A percentile compares a stretch with the other conserved stretches of the same genome.
Conservation (phyloP, 352 stramenopile species). For the Blastocystis sp. region DNA sequence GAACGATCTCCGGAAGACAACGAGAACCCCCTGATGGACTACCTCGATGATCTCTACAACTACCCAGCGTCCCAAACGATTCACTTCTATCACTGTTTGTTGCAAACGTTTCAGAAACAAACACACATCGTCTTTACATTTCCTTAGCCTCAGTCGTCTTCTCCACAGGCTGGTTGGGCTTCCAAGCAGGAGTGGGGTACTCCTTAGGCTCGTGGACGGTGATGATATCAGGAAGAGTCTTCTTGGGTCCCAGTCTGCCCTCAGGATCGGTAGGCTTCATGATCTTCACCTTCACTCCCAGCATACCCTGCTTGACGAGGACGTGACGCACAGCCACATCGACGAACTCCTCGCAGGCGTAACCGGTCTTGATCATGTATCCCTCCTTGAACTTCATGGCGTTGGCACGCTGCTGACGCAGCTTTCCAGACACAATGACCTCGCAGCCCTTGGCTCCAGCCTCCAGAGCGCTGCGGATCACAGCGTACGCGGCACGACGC, state of each 20-base stretch:
- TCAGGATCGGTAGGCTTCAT: slow-evolving; percentile 95
- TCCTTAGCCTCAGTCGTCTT: neutral
- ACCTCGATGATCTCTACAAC: no score
- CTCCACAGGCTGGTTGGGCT: slow-evolving; percentile 20
- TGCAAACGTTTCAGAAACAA: no score
- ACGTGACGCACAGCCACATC: slow-evolving; percentile 94
- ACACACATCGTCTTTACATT: no score
- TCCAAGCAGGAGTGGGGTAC: slow-evolving; percentile 56
- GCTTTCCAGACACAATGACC: slow-evolving; percentile 96
- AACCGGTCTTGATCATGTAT: slow-evolving; percentile 99
- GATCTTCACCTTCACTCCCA: slow-evolving; percentile 97
- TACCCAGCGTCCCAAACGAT: no score
- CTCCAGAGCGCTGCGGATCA: slow-evolving; percentile 98
- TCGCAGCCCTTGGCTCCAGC: slow-evolving; percentile 94
- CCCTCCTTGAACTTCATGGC: slow-evolving; percentile 99
- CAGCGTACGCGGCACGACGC: slow-evolving; percentile 92
- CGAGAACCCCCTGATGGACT: no score
- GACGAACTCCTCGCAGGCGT: slow-evolving; percentile 92
- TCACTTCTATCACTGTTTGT: no score
- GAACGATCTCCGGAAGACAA: no score
- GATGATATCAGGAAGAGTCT: slow-evolving; percentile 91
- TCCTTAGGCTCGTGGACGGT: slow-evolving; percentile 97
- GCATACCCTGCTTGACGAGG: slow-evolving; percentile 95
- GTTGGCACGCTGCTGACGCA: slow-evolving; percentile 96
- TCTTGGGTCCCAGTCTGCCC: slow-evolving; percentile 89